Evolutionary conservation across 768 basidiomycete species (phyloP).

Genomic region (Boletus eberwhitei): DNA sequence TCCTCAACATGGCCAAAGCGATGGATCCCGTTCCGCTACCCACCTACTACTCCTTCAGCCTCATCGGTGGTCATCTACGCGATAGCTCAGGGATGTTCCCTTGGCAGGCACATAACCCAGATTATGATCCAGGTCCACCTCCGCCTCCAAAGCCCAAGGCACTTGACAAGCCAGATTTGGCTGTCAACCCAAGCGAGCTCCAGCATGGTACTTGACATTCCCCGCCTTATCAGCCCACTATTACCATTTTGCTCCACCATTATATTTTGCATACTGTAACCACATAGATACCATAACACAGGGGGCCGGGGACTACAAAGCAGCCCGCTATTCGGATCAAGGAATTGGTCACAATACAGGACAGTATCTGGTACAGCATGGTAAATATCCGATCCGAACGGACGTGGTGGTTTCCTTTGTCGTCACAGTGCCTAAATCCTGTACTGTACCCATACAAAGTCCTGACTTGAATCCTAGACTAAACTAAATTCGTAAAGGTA

Average conservation of each 20-base stretch:
- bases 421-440: background rate
- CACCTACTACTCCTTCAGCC: slow-evolving; percentile 57
- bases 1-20: slow-evolving; percentile 41
- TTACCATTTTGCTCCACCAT: background rate
- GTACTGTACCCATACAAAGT: background rate
- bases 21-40: slow-evolving; percentile 32
- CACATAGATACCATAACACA: background rate
- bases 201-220: background rate
- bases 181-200: background rate
- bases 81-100: slow-evolving; percentile 32
- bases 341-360: background rate
- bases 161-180: background rate
- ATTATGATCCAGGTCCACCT: slow-evolving; percentile 70
- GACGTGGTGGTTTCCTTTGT: background rate
- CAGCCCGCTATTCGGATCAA: background rate
- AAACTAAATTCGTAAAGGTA: background rate
- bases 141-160: slow-evolving; percentile 45
- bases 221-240: background rate
- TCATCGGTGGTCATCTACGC: slow-evolving; percentile 43
- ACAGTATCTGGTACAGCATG: background rate
- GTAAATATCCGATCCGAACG: background rate
- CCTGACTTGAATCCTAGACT: too few species aligned
- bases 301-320: background rate
- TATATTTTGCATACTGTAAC: background rate
- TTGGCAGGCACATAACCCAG: slow-evolving; percentile 61